These are phyloP conservation scores for Termitomyces sp. DNA, from an alignment of 768 basidiomycete genomes.

Conservation along the genomic window DNA sequence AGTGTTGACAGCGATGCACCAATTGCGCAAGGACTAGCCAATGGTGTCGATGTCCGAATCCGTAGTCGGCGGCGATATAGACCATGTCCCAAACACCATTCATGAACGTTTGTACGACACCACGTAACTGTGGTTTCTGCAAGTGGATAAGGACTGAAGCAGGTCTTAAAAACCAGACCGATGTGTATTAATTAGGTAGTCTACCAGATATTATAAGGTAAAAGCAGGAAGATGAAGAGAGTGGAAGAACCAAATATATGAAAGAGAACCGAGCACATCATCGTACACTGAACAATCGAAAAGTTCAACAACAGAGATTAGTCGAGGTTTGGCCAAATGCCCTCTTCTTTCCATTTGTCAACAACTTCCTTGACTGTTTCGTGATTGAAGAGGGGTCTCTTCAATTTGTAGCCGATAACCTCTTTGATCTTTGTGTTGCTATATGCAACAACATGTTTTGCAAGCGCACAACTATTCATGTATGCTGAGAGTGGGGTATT, in stretches of 20 bases:
- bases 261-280: constrained; percentile 6
- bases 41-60: no score
- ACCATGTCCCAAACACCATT: no score
- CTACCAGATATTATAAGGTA: constrained; percentile 2
- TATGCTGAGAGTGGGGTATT: constrained; percentile 76
- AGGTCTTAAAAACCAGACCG: no score
- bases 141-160: neutral
- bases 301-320: constrained; percentile 10
- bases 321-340: constrained; percentile 46
- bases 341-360: constrained; percentile 78
- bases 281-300: neutral
- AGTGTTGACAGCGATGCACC: neutral
- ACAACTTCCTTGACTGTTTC: constrained; percentile 66
- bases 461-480: constrained; percentile 70
- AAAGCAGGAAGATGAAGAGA: neutral
- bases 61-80: neutral
- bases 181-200: constrained; percentile 2
- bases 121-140: neutral
- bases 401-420: constrained; percentile 66
- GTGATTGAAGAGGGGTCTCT: constrained; percentile 57
- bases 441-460: constrained; percentile 67
- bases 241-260: constrained; percentile 7
- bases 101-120: neutral
- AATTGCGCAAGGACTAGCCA: no score
- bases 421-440: constrained; percentile 71